Evolutionary conservation across 208 protist genomes (phyloP).

Genomic region (Wallacemonas sp.): DNA sequence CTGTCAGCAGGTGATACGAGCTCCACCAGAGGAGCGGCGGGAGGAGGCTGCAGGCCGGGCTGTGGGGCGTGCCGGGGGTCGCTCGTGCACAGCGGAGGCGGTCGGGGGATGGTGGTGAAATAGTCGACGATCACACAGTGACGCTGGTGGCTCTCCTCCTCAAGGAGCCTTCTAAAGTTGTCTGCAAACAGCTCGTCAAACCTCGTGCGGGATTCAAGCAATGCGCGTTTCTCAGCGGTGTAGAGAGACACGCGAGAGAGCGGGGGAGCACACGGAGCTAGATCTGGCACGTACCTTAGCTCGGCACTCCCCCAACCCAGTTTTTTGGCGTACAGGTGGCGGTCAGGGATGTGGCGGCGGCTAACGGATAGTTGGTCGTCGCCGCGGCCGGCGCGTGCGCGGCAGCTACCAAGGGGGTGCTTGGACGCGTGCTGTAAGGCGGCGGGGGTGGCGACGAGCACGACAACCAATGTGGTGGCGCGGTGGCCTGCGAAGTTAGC

Average conservation of each 20-base stretch:
- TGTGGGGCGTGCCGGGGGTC: too few species aligned
- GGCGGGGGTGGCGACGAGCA: too few species aligned
- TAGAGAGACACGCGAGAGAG: not conserved
- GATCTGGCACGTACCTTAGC: not conserved
- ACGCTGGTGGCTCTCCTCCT: constrained; percentile 27
- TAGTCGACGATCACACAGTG: constrained; percentile 38
- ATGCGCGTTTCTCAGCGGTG: not conserved
- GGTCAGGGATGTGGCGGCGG: too few species aligned
- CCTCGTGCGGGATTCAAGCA: not conserved
- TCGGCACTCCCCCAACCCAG: constrained; percentile 2
- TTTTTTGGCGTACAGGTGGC: too few species aligned
- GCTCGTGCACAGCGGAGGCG: too few species aligned
- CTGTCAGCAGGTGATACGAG: too few species aligned
- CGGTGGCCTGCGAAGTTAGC: too few species aligned
- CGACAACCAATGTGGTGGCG: too few species aligned
- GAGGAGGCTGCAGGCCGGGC: not conserved
- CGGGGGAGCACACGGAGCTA: not conserved
- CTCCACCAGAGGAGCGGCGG: too few species aligned
- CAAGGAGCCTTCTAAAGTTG: constrained; percentile 14
- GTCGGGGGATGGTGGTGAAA: constrained; percentile 22
- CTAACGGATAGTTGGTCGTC: not conserved
- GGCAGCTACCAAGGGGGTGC: too few species aligned
- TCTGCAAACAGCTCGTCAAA: constrained; percentile 15
- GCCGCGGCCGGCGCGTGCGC: too few species aligned
- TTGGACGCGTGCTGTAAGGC: too few species aligned